Base-by-base conservation (phyloP, 2,329 filamentous ascomycete genomes). In the Claviceps sorghi region DNA sequence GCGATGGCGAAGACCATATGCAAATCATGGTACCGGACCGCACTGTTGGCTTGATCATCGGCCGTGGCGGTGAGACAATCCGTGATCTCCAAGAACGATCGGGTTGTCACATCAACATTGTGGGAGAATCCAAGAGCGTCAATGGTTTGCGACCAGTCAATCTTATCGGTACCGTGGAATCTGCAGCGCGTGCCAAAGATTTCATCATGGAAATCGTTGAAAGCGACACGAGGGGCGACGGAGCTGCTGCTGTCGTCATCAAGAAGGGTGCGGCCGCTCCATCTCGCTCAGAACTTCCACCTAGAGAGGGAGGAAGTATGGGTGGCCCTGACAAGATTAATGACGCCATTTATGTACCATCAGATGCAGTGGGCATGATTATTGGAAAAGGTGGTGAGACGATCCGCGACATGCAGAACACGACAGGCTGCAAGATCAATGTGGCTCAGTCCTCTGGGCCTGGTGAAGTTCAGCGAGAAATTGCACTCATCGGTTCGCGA, bases 21-120 rank as follows among this genome's bases (percentile, higher is more conserved):
- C 88, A 95, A 68, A 94, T 95, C 61, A 93, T 95, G 86, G 89
- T 95, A 19, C 89, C 89, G 47, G 89, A 95, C 69, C 84, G 88
- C 61, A 95, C 89, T 9, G 89, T 95, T 55, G 89, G 89, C 50
- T 74, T 95, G 46, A 95, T 95, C 60, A 95, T 95, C 63, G 89
- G 89, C n/a, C 85, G 89, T 59, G 88, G 88, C 42, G 89, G 89
- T 54, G 89, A 95, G 70, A 95, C 89, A 1, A 95, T 95, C 61
- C 83, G 88, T 62, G 89, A 95, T 64, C 75, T 95, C 26, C 90
- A 95, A 69, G 89, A 95, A 66, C 79, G 87, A 56, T 93, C 86
- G 61, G 87, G 86, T n/a, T 95, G 89, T 66, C 90, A 95, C 67
- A 88, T 95, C 66, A 95, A 95, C 67, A 95, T 95, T 62, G 87